Base-by-base conservation (phyloP, 768 basidiomycete species). In the Suillus subalutaceus region DNA sequence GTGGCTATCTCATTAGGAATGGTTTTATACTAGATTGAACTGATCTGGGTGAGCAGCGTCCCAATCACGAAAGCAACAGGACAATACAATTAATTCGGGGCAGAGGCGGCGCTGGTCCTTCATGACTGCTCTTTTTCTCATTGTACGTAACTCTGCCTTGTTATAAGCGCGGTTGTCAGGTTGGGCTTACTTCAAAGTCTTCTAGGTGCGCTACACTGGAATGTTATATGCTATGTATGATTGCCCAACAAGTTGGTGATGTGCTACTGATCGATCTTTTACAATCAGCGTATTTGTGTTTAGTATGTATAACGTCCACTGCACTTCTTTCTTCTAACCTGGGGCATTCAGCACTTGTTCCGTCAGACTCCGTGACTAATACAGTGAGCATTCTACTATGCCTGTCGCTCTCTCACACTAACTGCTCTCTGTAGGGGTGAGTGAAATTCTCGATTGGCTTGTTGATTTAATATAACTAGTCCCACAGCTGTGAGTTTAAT, bases 191-290 rank as follows among this genome's bases (percentile, higher is more conserved):
- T 26, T 26, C n/a, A 40, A 40, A n/a, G 2, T 58, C 23, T 38
- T 38, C 23, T 40, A 58, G 57, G 23, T 58, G 38, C 57, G 38
- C 38, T 58, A 58, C 20, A 37, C 15, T 58, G 57, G 57, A 15
- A 9, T 58, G 2, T 16, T n/a, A 15, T 58, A 40, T 23, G 37
- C 57, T 6, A 23, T 4, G 57, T 58, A 58, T 9, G 57, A 16
- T 40, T 40, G 8, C 38, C 23, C 30, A 16, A 16, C 3, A 30
- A 18, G 15, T 40, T 9, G 15, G 57, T 9, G 23, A 3, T 26
- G 23, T 38, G 4, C 38, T 40, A 16, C 16, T 58, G 13, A 38
- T 23, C 1, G n/a, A 26, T 26, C 38, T 16, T 38, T 37, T 6
- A 15, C 57, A 23, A 58, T 15, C 38, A 58, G 57, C 15, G n/a